phyloP scores from a whole-genome alignment of 2,329 filamentous ascomycete species.

The Fusarium praegraminearum region DNA sequence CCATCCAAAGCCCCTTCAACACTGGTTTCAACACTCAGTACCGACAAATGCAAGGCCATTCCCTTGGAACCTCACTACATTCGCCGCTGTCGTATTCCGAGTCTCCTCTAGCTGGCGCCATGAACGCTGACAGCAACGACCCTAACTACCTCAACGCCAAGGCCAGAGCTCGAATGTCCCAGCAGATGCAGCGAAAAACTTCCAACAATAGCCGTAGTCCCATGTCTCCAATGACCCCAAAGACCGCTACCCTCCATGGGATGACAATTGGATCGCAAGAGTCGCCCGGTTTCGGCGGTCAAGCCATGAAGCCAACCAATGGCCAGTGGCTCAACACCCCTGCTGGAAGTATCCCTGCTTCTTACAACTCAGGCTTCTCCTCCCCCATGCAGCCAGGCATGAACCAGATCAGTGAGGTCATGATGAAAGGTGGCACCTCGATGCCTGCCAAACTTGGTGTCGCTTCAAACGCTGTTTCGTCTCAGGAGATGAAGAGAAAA shows the following conservation, averaged over 20 bases:
- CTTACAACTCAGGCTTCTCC: conserved; percentile 87
- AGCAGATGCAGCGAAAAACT: conserved; percentile 76
- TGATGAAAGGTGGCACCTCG: conserved; percentile 88
- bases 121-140: conserved; percentile 64
- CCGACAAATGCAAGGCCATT: conserved; percentile 72
- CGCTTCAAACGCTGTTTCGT: conserved; percentile 69
- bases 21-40: conserved; percentile 85
- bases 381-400: conserved; percentile 79
- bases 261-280: conserved; percentile 77
- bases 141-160: conserved; percentile 72
- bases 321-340: conserved; percentile 91
- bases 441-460: conserved; percentile 86
- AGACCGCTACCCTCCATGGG: conserved; percentile 80
- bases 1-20: conserved; percentile 90
- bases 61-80: conserved; percentile 64
- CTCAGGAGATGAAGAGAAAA: conserved; percentile 93
- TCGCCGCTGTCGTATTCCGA: conserved; percentile 57
- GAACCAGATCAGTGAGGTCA: conserved; percentile 86
- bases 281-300: conserved; percentile 77
- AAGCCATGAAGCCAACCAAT: conserved; percentile 89
- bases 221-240: conserved; percentile 79
- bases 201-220: conserved; percentile 77
- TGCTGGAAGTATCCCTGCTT: conserved; percentile 81
- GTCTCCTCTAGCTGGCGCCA: conserved; percentile 59
- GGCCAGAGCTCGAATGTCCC: conserved; percentile 68